Evolutionary conservation across 2,329 filamentous ascomycete species (phyloP).

Genomic region (Calonectria ilicicola): DNA sequence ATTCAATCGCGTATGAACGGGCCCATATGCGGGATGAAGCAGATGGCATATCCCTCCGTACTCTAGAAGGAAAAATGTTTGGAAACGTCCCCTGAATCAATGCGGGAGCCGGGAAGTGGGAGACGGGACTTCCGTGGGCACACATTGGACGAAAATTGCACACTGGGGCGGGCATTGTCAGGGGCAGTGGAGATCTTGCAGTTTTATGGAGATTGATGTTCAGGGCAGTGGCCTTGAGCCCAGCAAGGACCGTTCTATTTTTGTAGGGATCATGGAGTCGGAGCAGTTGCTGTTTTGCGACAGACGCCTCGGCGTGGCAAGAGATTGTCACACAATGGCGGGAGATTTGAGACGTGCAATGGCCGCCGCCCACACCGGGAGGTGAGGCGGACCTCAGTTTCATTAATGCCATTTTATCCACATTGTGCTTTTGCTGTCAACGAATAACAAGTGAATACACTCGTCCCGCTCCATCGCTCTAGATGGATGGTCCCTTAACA

Average conservation of each 20-base stretch:
- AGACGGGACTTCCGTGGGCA: conserved; percentile 1
- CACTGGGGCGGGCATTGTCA: conserved; percentile 6
- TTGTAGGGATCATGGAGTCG: conserved; percentile 11
- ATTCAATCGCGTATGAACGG: conserved; percentile 12
- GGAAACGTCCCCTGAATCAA: conserved; percentile 23
- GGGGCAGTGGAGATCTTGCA: conserved; percentile 23
- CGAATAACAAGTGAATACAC: neutral
- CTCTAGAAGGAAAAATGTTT: conserved; percentile 12
- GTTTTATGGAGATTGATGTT: conserved; percentile 22
- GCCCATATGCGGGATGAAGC: conserved; percentile 3
- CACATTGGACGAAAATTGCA: conserved; percentile 15
- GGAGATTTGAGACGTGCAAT: conserved; percentile 15
- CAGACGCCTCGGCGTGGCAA: conserved; percentile 20
- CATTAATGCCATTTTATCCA: conserved; percentile 12
- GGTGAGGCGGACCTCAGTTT: conserved; percentile 18
- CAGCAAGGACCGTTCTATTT: conserved; percentile 18
- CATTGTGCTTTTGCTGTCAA: neutral
- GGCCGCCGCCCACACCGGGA: neutral
- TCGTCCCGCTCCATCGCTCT: neutral
- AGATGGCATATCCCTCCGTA: neutral
- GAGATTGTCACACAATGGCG: conserved; percentile 7
- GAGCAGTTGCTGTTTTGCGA: conserved; percentile 8
- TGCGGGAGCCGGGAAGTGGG: conserved; percentile 24
- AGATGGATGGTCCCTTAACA: neutral
- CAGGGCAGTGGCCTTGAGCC: conserved; percentile 14